Conservation (phyloP, 192 early-diverging fungal species). For the Backusella tuberculispora region DNA sequence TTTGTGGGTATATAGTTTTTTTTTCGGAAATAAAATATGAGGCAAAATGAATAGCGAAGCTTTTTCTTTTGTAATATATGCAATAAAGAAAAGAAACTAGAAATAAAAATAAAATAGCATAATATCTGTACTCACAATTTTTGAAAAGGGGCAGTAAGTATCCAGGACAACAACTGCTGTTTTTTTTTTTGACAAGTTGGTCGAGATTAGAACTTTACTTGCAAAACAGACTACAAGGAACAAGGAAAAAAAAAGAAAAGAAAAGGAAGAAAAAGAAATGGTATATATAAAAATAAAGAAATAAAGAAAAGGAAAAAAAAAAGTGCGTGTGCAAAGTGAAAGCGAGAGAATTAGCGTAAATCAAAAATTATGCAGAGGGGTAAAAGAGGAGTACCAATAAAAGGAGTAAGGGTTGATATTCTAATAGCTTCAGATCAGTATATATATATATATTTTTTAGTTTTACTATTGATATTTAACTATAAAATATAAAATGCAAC, state of each 20-base stretch:
- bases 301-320: background rate
- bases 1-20: background rate
- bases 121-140: constrained; percentile 17
- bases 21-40: constrained; percentile 8
- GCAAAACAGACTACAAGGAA: constrained; percentile 13
- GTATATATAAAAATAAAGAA: constrained; percentile 1
- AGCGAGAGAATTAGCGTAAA: background rate
- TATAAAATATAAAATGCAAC: constrained; percentile 6
- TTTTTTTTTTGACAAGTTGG: constrained; percentile 14
- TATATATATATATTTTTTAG: background rate
- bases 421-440: background rate
- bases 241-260: constrained; percentile 1
- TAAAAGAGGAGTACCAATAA: constrained; percentile 15
- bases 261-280: background rate
- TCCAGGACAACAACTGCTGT: constrained; percentile 9
- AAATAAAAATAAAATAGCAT: background rate
- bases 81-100: constrained; percentile 3
- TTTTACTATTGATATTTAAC: background rate
- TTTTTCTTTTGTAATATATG: background rate
- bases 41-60: background rate
- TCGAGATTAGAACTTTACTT: constrained; percentile 2
- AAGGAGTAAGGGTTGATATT: constrained; percentile 14
- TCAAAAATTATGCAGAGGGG: constrained; percentile 16
- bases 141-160: background rate
- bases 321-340: background rate